These are phyloP conservation scores for Astragalus glycyphyllos DNA, from an alignment of 306 rosid genomes.

Conservation along the genomic window DNA sequence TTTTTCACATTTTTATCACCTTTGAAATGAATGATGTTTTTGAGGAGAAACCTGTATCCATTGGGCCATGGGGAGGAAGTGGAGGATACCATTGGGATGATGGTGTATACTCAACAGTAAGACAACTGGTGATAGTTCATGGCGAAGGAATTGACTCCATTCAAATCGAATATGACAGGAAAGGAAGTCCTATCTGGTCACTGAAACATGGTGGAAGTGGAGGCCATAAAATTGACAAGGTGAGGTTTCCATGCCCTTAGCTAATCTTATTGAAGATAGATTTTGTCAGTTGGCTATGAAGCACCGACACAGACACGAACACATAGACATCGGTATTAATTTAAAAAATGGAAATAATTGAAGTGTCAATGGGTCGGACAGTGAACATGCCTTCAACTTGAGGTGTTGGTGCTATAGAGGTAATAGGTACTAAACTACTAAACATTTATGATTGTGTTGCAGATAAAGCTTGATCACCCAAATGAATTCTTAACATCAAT, in stretches of 20 bases:
- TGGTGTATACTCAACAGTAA: conserved; percentile 64
- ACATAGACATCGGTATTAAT: too few relatives aligned
- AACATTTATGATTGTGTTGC: conserved; percentile 34
- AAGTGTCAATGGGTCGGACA: too few relatives aligned
- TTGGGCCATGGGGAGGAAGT: conserved; percentile 87
- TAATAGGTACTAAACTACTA: background rate
- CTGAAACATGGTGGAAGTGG: conserved; percentile 81
- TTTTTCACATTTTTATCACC: background rate
- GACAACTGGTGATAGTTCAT: conserved; percentile 71
- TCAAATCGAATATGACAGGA: conserved; percentile 70
- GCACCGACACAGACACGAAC: background rate
- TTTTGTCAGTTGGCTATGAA: background rate
- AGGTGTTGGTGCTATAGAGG: too few relatives aligned
- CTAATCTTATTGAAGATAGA: conserved; percentile 2
- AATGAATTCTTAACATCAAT: conserved; percentile 67
- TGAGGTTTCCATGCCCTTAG: conserved; percentile 9
- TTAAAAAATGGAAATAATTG: too few relatives aligned
- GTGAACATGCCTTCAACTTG: too few relatives aligned
- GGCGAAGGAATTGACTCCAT: conserved; percentile 78
- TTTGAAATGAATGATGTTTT: conserved; percentile 36
- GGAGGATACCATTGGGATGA: conserved; percentile 74
- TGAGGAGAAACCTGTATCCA: conserved; percentile 49
- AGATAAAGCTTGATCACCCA: conserved; percentile 73
- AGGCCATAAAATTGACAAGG: conserved; percentile 65
- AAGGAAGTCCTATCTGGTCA: conserved; percentile 72